phyloP scores from a whole-genome alignment of 495 filamentous ascomycete genomes.

The Penicillium tannophilum region DNA sequence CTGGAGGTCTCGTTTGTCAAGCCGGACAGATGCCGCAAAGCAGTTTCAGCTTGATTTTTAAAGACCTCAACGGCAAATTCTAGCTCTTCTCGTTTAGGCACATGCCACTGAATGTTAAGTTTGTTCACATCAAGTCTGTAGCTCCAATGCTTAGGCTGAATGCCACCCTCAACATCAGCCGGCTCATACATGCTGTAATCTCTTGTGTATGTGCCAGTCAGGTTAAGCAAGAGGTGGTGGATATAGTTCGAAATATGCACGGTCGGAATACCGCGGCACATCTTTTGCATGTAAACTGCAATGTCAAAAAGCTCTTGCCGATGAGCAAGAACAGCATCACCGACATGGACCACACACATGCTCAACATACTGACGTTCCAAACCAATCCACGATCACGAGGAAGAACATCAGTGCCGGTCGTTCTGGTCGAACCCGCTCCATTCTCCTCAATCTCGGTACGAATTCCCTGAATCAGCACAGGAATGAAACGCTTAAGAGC shows the following conservation, averaged over 20 bases:
- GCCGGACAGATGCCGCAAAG: conserved; percentile 67
- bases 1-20: conserved; percentile 78
- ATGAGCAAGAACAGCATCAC: conserved; percentile 83
- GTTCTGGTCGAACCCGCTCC: conserved; percentile 94
- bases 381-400: conserved; percentile 87
- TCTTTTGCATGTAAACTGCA: conserved; percentile 92
- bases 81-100: conserved; percentile 75
- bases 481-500: conserved; percentile 87
- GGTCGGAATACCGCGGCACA: conserved; percentile 88
- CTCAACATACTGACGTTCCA: conserved; percentile 98
- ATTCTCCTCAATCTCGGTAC: conserved; percentile 95
- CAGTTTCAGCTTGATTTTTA: conserved; percentile 69
- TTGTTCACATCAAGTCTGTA: conserved; percentile 66
- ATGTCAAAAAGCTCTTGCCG: conserved; percentile 88
- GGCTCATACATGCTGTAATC: conserved; percentile 86
- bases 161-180: conserved; percentile 54
- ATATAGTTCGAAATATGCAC: conserved; percentile 97
- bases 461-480: conserved; percentile 85
- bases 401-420: conserved; percentile 89
- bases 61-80: conserved; percentile 88
- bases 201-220: conserved; percentile 89
- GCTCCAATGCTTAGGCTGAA: conserved; percentile 78
- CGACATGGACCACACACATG: conserved; percentile 98
- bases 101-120: conserved; percentile 88
- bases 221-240: conserved; percentile 96